Base-by-base conservation (phyloP, 129 eudicot species). In the Saposhnikovia divaricata region DNA sequence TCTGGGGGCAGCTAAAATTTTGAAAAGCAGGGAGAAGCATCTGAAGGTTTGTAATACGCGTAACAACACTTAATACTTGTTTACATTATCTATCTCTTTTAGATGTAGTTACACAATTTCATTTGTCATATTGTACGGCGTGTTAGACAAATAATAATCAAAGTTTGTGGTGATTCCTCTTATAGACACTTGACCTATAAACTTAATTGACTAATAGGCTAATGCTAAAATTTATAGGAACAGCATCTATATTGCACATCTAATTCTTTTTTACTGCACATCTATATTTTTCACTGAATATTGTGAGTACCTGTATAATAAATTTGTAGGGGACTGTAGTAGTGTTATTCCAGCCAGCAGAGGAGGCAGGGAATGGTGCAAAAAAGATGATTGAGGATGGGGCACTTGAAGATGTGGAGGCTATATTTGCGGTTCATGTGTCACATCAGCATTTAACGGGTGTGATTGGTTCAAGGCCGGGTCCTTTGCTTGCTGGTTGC, bases 321-420 rank as follows among this genome's bases (percentile, higher is more conserved):
- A 61, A 78, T 11, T 38, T 23, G 7, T 59, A 95, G 99, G 99
- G 99, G 38, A 95, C 96, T 13, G 97, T 95, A 68, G 81, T 95
- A 47, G 76, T 95, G 51, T 27, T 95, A 44, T 95, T 95, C 81
- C 99, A 95, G 82, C 99, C 99, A 77, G 99, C 99, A 73, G 99
- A 95, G 55, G 99, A 95, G 87, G 97, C 96, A 16, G 99, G 99
- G 25, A 92, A 92, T 83, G 99, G 99, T 48, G 99, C 99, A 28
- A 90, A 89, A 81, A 82, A 75, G 81, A 94, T 94, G 98, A 94
- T 92, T 63, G 83, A 48, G n/a, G 97, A 87, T 9, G 98, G 98
- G 5, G 98, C 93, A 19, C 84, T 94, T 21, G 89, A 90, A 76
- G 78, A 85, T 47, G 96, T 92, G 4, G 98, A 91, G 81, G 97